Conservation (phyloP, 768 basidiomycete genomes). For the Rhodotorula babjevae region DNA sequence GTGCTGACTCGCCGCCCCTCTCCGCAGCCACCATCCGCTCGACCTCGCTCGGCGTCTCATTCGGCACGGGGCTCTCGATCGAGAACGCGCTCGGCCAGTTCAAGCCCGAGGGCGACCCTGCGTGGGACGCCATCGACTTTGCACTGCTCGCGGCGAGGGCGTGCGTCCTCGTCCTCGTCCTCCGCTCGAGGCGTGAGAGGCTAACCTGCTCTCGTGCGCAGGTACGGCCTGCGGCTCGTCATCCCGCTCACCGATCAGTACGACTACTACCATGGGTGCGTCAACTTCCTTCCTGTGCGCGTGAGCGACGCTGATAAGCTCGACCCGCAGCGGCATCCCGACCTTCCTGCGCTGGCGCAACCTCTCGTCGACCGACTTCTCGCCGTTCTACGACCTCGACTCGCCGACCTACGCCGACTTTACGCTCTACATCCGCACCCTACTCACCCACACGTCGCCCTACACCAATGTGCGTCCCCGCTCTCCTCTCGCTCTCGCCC, state of each 20-base stretch:
- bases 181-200: too few relatives aligned
- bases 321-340: neutral
- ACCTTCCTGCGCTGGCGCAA: slow-evolving; percentile 42
- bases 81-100: slow-evolving; percentile 43
- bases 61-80: slow-evolving; percentile 45
- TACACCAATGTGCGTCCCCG: slow-evolving; percentile 34
- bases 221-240: slow-evolving; percentile 38
- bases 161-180: too few relatives aligned
- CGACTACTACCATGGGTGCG: slow-evolving; percentile 39
- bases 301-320: neutral
- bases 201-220: neutral
- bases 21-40: slow-evolving; percentile 42
- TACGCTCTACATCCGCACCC: slow-evolving; percentile 26
- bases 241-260: slow-evolving; percentile 41
- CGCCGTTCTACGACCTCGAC: slow-evolving; percentile 38
- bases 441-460: slow-evolving; percentile 34
- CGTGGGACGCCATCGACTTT: slow-evolving; percentile 44
- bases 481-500: neutral
- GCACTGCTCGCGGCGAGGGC: slow-evolving; percentile 40
- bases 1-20: neutral
- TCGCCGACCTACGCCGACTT: slow-evolving; percentile 31
- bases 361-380: slow-evolving; percentile 26
- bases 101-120: slow-evolving; percentile 43
- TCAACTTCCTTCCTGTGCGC: neutral
- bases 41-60: slow-evolving; percentile 45